These are phyloP conservation scores for Celoporthe dispersa DNA, from an alignment of 2,329 filamentous ascomycete species.

Conservation along the genomic window DNA sequence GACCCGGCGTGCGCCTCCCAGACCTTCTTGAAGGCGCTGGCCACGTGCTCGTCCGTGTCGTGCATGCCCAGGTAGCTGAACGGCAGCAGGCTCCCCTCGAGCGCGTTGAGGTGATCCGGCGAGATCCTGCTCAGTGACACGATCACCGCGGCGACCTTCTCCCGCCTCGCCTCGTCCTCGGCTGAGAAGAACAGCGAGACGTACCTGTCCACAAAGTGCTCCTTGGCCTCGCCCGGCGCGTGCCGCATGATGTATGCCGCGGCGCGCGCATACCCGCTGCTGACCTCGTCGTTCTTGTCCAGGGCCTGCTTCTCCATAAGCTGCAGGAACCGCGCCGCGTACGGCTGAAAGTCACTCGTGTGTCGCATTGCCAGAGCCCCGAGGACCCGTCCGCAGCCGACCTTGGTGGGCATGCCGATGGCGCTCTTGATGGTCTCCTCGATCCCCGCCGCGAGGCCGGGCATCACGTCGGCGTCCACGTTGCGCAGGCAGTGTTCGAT, in stretches of 20 bases:
- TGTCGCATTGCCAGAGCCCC: constrained; percentile 84
- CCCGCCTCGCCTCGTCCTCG: constrained; percentile 75
- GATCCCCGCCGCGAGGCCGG: constrained; percentile 70
- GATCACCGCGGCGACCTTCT: constrained; percentile 82
- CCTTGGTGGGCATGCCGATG: constrained; percentile 90
- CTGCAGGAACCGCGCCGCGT: constrained; percentile 76
- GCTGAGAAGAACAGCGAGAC: constrained; percentile 79
- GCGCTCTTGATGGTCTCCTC: constrained; percentile 82
- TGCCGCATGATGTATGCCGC: constrained; percentile 81
- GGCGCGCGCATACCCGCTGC: constrained; percentile 83
- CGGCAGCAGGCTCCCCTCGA: constrained; percentile 77
- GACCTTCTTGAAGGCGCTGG: constrained; percentile 78
- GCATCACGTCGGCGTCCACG: constrained; percentile 79
- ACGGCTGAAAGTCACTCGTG: constrained; percentile 72
- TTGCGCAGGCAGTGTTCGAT: constrained; percentile 88
- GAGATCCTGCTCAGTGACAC: constrained; percentile 84
- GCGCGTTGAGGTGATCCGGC: constrained; percentile 81
- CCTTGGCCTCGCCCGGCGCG: constrained; percentile 53
- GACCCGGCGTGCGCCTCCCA: constrained; percentile 93
- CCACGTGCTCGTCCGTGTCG: constrained; percentile 80
- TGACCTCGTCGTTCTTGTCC: constrained; percentile 93
- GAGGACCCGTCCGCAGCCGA: constrained; percentile 85
- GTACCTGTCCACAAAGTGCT: constrained; percentile 56
- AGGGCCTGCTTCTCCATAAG: constrained; percentile 80
- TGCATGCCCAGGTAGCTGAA: constrained; percentile 89